Conservation (phyloP, 2,329 filamentous ascomycete species). For the Microascus cirrosus region DNA sequence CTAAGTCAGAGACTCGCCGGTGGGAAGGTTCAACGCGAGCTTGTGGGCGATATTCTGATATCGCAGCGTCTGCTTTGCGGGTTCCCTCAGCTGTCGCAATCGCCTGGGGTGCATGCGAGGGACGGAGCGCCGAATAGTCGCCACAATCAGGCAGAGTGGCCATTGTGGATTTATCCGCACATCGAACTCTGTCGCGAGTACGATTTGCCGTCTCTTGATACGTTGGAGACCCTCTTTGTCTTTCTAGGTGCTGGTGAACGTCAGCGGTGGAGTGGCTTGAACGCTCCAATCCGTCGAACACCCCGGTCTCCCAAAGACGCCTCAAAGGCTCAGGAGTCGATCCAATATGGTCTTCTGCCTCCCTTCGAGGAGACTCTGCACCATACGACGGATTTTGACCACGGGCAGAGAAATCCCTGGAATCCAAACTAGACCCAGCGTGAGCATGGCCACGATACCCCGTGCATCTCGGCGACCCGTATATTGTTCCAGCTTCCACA, state of each 20-base stretch:
- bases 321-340: neutral
- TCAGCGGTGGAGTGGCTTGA: neutral
- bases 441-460: neutral
- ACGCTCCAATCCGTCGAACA: neutral
- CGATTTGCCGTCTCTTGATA: neutral
- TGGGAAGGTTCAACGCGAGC: neutral
- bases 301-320: neutral
- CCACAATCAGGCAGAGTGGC: neutral
- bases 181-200: neutral
- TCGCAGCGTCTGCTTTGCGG: neutral
- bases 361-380: neutral
- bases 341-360: neutral
- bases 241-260: neutral
- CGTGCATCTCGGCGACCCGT: neutral
- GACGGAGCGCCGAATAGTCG: neutral
- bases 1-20: neutral
- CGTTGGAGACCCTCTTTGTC: neutral
- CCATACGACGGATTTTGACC: neutral
- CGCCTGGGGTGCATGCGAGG: neutral
- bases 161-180: neutral
- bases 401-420: neutral
- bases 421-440: neutral
- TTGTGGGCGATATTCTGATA: neutral
- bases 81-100: neutral
- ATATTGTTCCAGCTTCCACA: neutral